phyloP scores from a whole-genome alignment of 2,329 filamentous ascomycete species.

The Tolypocladium tundrense region DNA sequence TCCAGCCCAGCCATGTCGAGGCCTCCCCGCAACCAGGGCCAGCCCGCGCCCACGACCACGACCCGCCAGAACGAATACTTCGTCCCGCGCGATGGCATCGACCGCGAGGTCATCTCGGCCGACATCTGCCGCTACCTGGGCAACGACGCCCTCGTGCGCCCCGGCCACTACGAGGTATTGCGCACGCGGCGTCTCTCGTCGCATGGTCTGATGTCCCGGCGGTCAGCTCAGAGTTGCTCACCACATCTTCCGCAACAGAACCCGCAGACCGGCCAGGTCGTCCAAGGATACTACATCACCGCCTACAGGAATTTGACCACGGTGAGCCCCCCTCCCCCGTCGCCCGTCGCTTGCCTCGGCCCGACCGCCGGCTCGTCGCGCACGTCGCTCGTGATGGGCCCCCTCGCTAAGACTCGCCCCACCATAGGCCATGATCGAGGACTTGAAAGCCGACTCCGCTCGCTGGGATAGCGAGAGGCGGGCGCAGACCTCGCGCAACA shows the following conservation, averaged over 20 bases:
- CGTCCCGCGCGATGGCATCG: slow-evolving; percentile 69
- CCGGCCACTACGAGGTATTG: slow-evolving; percentile 61
- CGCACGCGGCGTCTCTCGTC: background rate
- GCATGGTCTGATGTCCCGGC: background rate
- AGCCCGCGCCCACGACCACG: slow-evolving; percentile 23
- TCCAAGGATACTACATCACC: slow-evolving; percentile 66
- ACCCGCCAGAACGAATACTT: slow-evolving; percentile 68
- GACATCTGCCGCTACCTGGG: slow-evolving; percentile 78
- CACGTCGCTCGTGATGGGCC: background rate
- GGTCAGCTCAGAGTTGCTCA: background rate
- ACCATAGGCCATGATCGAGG: slow-evolving; percentile 52
- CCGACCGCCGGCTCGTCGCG: background rate
- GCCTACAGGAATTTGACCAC: slow-evolving; percentile 71
- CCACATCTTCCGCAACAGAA: slow-evolving; percentile 26
- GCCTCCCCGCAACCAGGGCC: slow-evolving; percentile 26
- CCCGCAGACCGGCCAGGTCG: slow-evolving; percentile 46
- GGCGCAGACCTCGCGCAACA: slow-evolving; percentile 41
- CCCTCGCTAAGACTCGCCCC: background rate
- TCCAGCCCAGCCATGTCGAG: slow-evolving; percentile 24
- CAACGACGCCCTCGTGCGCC: slow-evolving; percentile 70
- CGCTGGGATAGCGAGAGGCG: slow-evolving; percentile 52
- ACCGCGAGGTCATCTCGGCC: slow-evolving; percentile 73
- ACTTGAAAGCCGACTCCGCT: slow-evolving; percentile 51
- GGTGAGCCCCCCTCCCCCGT: slow-evolving; percentile 37
- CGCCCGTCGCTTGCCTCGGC: background rate